Evolutionary conservation across 768 basidiomycete species (phyloP), one percentile per base, ranked within the genome.

Genomic region (Trichaptum fuscoviolaceum): DNA sequence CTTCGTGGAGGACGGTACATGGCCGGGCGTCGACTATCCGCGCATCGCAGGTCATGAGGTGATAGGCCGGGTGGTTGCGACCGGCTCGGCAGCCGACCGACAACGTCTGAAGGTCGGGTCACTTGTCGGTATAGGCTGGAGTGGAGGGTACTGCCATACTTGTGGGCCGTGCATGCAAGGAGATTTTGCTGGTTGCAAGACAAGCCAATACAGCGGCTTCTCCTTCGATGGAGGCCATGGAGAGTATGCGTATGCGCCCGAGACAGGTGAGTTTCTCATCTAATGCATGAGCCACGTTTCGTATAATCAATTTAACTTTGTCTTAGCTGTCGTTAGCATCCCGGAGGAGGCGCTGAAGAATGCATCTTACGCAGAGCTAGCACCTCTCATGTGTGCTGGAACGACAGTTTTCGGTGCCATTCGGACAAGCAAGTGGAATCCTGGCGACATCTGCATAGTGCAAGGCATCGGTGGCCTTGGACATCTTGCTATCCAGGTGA

Each of bases 391-490:
- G 23, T 80, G 78, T 61, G 78, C 76, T 9, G 79, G 77, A n/a
- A 73, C 79, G 8, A 81, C 80, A 3, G 71, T 71, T n/a, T 81
- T 74, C 75, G 75, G 78, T 64, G 64, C 74, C 0, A 70, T 75
- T n/a, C 70, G 78, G 42, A 66, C 71, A 65, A 76, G 76, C 70
- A 61, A 67, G 23, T 58, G 74, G n/a, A 67, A 61, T 18, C 72
- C 77, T 0, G 79, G 77, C 2, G 77, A 78, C 20, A 70, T 76
- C 18, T 77, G 80, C 8, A 80, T 76, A 0, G 71, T 82, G 2
- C 78, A 79, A 52, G 81, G 80, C 17, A 70, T 81, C 26, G 74
- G 74, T 6, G 72, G 75, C 1, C 70, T 75, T 17, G 77, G 78
- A 0, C 77, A 79, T 62, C 75, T 80, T 36, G 77, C 73, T 1